Evolutionary conservation across 257 asterid species (phyloP), one percentile per base, ranked within the genome.

Genomic region (Euphrasia confusa): DNA sequence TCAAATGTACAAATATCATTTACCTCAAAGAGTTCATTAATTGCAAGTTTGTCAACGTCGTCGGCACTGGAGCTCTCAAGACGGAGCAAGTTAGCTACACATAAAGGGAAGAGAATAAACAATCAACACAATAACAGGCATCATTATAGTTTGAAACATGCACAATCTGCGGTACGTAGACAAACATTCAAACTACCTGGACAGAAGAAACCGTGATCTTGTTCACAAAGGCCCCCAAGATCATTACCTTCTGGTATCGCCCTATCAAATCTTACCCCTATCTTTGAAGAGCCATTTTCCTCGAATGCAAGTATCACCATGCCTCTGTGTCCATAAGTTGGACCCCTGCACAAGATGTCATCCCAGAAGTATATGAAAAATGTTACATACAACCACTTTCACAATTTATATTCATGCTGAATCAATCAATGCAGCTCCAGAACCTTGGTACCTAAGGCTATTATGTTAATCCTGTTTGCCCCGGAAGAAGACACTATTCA

Each of bases 191-290:
- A 74, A 74, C 57, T 79, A 91, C 98, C 96, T 74, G 90, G 68
- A 80, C 95, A 85, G 71, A 85, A 88, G 77, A 84, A 91, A 67
- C 96, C 98, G 70, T 83, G 96, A 71, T 83, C 92, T 74, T 73
- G 88, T 76, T 91, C 98, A 70, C 98, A 91, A 63, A 58, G 84
- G 69, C 98, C 96, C 24, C 96, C 98, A 65, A 91, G 94, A 77
- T 91, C 94, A 73, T 71, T 86, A 60, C 98, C 98, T 63, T 84
- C 98, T 4, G 82, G 94, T 72, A 91, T 78, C 65, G 84, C 48
- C 73, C 65, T 83, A 75, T 91, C 98, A 80, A 91, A 91, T 75
- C 98, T 79, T 69, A 91, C 89, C 66, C 98, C 98, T 42, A 91
- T 79, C 81, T 91, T 91, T 18, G 98, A 88, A 68, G 86, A 80